These are phyloP conservation scores for Capsicum chinense DNA, from an alignment of 257 asterid species.

Conservation along the genomic window DNA sequence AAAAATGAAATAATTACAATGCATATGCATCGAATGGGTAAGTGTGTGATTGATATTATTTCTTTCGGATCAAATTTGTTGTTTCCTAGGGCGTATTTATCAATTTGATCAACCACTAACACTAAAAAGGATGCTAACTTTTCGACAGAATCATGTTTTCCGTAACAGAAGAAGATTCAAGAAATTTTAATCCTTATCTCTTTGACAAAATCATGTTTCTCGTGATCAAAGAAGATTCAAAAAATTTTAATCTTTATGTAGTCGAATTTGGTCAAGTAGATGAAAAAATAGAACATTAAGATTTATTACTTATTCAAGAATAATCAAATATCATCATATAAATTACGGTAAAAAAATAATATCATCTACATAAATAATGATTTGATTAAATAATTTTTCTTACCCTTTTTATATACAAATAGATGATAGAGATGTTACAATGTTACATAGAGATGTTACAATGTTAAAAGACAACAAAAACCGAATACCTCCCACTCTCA, in stretches of 20 bases:
- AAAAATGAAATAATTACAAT: too few species aligned
- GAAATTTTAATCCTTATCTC: neutral
- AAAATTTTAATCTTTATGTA: neutral
- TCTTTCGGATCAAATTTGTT: neutral
- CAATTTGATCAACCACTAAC: neutral
- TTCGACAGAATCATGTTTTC: neutral
- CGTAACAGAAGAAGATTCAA: too few species aligned
- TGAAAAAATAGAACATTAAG: neutral
- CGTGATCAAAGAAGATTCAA: too few species aligned
- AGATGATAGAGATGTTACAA: neutral
- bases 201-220: neutral
- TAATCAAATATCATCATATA: neutral
- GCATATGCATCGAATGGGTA: neutral
- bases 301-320: accelerated
- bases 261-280: neutral
- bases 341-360: neutral
- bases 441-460: neutral
- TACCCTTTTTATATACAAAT: neutral
- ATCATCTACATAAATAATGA: neutral
- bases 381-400: neutral
- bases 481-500: neutral
- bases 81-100: neutral
- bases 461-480: neutral
- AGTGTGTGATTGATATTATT: neutral
- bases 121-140: neutral